Evolutionary conservation across 768 basidiomycete genomes (phyloP), one percentile per base, ranked within the genome.

Genomic region (Dendrothele bispora): DNA sequence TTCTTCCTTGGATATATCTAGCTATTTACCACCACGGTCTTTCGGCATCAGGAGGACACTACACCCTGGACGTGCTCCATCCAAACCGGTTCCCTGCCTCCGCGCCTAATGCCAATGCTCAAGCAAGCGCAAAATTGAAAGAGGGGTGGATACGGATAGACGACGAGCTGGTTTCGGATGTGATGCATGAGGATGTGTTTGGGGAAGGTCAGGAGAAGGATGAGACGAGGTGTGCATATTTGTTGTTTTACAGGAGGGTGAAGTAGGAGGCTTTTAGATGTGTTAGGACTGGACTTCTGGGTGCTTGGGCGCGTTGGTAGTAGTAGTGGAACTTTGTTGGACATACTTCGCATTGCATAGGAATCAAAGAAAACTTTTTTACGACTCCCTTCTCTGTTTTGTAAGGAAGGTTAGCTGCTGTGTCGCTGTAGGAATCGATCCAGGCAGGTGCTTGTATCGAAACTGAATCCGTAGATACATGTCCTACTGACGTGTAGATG

Each of bases 91-190:
- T 77, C 62, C 68, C 75, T 8, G 59, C 53, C 46, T 40, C 48
- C 11, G 32, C 29, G 7, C 14, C 42, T 37, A 26, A 26, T 11
- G 57, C 60, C 22, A 61, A 66, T 29, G 36, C 61, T 8, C 38
- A 43, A 5, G 47, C 51, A 7, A 61, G 56, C 22, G 55, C 59
- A 4, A 75, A 76, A 46, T 69, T 73, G 2, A 73, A 76, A 5
- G 83, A 88, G 48, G 85, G 81, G 8, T 98, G 95, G 95, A 75
- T 97, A 51, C 84, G 95, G 41, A 88, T 98, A 44, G 95, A 98
- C 64, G 95, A 98, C 60, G 95, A 97, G 64, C 70, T 85, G 8
- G 86, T 95, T 21, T 83, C 83, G 27, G 83, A 89, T 55, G 78
- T 95, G 34, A 70, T 77, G 20, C 65, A 75, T 1, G 83, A 83